Base-by-base conservation (phyloP, 331 rosid genomes). In the Quercus phellos region DNA sequence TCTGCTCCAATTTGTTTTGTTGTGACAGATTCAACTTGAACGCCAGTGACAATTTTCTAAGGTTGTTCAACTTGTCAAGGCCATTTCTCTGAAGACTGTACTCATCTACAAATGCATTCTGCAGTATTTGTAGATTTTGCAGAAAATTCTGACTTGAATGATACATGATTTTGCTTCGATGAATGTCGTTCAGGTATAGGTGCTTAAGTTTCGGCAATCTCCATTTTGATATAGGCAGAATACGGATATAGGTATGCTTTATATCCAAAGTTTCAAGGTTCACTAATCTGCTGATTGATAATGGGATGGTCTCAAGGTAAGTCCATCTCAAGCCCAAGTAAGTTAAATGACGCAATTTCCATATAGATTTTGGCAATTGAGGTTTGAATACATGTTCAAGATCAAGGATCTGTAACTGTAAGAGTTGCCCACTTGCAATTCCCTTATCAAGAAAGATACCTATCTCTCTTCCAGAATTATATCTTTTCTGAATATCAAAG, bases 291-390 rank as follows among this genome's bases (percentile, higher is more conserved):
- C 75, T 75, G 9, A 77, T 51, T 4, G 46, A 59, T 9, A 14
- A 1, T 73, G 77, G 77, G 10, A 78, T 19, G 14, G 3, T 43
- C 46, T 78, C 29, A 4, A 72, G 72, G 27, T 29, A 58, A 71
- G 82, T 78, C 82, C 82, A 72, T 73, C 82, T 59, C 46, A 71
- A 51, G 30, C 82, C 73, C 1, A 78, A 66, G 32, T 72, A 78
- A 32, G 6, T 72, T 66, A 78, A 51, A 53, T 51, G 30, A 4
- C 22, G 46, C 14, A 78, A 26, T 6, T 61, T 70, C 16, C 73
- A 66, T 1, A 78, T 78, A 5, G 3, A 10, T 0, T 51, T 22
- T 7, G 82, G 73, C 55, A 78, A 72, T 27, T 50, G 19, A 9
- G 82, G 77, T 61, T 21, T 72, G 32, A 78, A 78, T 26, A 26